These are phyloP conservation scores for Aegilops tauschii DNA, from an alignment of 176 grass and related monocot species.

Conservation along the genomic window DNA sequence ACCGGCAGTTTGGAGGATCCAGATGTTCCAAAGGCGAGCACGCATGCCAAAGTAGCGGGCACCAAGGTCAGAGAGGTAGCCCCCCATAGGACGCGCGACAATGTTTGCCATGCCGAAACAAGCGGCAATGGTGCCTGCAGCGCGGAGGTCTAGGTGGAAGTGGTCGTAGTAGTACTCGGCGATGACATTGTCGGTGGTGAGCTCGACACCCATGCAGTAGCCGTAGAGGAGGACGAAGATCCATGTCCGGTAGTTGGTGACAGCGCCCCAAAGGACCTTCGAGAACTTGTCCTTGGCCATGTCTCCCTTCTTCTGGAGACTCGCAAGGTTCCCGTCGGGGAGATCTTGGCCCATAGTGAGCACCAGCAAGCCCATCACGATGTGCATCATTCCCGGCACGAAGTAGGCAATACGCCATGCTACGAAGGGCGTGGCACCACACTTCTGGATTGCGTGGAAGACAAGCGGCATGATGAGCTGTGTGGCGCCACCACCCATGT, in stretches of 20 bases:
- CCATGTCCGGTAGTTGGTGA: slow-evolving; percentile 30
- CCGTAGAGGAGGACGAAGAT: slow-evolving; percentile 85
- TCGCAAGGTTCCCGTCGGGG: slow-evolving; percentile 74
- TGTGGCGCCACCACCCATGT: slow-evolving; percentile 93
- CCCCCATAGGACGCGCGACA: slow-evolving; percentile 52
- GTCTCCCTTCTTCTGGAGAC: slow-evolving; percentile 64
- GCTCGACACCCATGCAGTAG: slow-evolving; percentile 89
- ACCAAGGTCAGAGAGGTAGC: slow-evolving; percentile 51
- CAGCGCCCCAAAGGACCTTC: not conserved
- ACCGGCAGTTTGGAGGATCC: slow-evolving; percentile 84
- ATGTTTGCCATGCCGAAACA: slow-evolving; percentile 93
- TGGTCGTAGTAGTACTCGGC: slow-evolving; percentile 80
- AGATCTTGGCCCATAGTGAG: slow-evolving; percentile 81
- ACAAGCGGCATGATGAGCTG: slow-evolving; percentile 95
- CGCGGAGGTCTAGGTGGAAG: slow-evolving; percentile 69
- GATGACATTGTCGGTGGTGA: slow-evolving; percentile 86
- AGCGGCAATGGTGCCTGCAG: slow-evolving; percentile 66
- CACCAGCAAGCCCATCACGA: slow-evolving; percentile 67
- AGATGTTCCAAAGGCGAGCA: slow-evolving; percentile 77
- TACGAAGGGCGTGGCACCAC: slow-evolving; percentile 51
- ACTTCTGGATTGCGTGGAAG: slow-evolving; percentile 61
- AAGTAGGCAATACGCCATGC: slow-evolving; percentile 90
- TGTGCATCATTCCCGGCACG: slow-evolving; percentile 60
- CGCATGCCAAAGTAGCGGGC: slow-evolving; percentile 65
- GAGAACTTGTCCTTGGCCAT: slow-evolving; percentile 55